phyloP scores from a whole-genome alignment of 1,284 basidiomycete genomes.

The Sanghuangporus baumii region DNA sequence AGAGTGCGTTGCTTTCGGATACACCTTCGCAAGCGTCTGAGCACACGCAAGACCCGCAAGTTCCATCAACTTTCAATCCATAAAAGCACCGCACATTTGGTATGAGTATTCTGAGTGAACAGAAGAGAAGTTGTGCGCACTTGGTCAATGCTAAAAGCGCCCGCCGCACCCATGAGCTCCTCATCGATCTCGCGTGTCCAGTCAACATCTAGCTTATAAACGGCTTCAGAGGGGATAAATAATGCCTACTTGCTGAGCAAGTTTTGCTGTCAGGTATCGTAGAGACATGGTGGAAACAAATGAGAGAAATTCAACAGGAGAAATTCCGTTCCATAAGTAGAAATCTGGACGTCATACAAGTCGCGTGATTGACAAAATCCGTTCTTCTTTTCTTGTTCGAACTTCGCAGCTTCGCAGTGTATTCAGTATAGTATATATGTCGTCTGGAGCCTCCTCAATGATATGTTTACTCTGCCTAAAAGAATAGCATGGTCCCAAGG shows the following conservation, averaged over 20 bases:
- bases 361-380: too few species aligned
- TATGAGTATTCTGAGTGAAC: background rate
- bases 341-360: too few species aligned
- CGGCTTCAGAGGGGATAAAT: background rate
- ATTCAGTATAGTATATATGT: too few species aligned
- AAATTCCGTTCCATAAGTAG: background rate
- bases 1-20: conserved; percentile 57
- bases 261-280: conserved; percentile 69
- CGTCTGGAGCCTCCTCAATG: too few species aligned
- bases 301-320: background rate
- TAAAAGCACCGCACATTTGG: background rate
- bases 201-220: background rate
- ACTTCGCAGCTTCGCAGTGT: too few species aligned
- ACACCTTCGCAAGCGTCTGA: conserved; percentile 78
- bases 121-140: conserved; percentile 32
- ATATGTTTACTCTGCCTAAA: too few species aligned
- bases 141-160: conserved; percentile 91
- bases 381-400: too few species aligned
- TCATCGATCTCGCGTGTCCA: conserved; percentile 69
- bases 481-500: too few species aligned
- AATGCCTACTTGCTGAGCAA: conserved; percentile 70
- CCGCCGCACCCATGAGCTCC: conserved; percentile 79
- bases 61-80: conserved; percentile 73
- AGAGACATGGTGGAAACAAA: conserved; percentile 47
- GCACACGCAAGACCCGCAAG: conserved; percentile 97